phyloP scores from a whole-genome alignment of 1,284 basidiomycete species.

The Marasmius tenuissimus region DNA sequence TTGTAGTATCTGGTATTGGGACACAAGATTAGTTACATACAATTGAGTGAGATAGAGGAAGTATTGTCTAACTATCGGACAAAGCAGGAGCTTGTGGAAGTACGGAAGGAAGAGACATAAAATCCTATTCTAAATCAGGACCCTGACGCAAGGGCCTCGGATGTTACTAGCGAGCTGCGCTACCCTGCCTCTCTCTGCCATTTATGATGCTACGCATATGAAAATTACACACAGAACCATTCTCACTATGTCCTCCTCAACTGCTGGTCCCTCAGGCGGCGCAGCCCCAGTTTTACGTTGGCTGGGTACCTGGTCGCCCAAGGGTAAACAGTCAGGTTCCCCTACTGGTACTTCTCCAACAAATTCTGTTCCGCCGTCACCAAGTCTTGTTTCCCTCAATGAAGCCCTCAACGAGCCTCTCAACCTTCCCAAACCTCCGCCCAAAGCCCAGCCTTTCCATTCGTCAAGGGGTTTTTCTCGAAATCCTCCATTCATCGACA shows the following conservation, averaged over 20 bases:
- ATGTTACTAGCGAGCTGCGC: neutral
- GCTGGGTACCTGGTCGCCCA: conserved; percentile 15
- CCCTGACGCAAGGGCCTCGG: neutral
- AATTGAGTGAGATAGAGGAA: neutral
- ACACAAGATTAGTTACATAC: neutral
- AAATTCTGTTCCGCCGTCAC: conserved; percentile 18
- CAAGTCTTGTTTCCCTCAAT: conserved; percentile 31
- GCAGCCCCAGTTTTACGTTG: conserved; percentile 10
- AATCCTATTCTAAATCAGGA: neutral
- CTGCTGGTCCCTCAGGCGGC: neutral
- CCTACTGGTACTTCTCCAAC: conserved; percentile 18
- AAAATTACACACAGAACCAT: neutral
- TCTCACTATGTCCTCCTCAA: neutral
- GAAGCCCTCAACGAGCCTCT: conserved; percentile 43
- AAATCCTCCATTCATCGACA: conserved; percentile 60
- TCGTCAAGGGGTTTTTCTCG: conserved; percentile 33
- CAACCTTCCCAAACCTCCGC: conserved; percentile 34
- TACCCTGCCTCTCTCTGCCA: neutral
- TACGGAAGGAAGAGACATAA: conserved; percentile 48
- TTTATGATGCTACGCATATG: neutral
- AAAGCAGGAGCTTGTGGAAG: conserved; percentile 52
- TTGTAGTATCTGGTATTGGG: conserved; percentile 38
- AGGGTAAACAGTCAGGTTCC: conserved; percentile 13
- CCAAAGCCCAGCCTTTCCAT: conserved; percentile 42
- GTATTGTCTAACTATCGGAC: conserved; percentile 45